Evolutionary conservation across 352 stramenopile species (phyloP), one percentile per base, ranked within the genome.

Genomic region (Aphanomyces cochlioides): DNA sequence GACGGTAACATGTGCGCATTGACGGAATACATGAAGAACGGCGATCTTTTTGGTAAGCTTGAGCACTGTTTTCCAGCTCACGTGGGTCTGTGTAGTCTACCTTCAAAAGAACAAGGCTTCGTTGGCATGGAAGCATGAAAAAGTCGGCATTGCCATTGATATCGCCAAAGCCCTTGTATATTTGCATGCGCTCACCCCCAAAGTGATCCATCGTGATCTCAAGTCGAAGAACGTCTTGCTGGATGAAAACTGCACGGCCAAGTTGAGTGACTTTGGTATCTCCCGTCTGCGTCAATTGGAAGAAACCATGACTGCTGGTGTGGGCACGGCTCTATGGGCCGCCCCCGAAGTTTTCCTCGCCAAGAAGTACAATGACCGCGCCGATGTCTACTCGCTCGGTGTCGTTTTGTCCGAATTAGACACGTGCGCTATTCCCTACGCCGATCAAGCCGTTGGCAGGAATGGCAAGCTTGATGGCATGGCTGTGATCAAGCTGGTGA

Each of bases 1-100:
- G 28, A 39, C 54, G 21, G 21, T 37, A 61, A 61, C 54, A 61
- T 54, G 36, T 73, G 84, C 45, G 83, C 80, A 7, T 72, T 94
- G 19, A 81, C 89, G 28, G 86, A 94, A 75, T 94, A 90, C 76
- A 91, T 94, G 84, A 84, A 92, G 37, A 74, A 96, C 92, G 53
- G 87, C 92, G 67, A 98, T 97, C 63, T 89, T 84, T 78, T 98
- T 97, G 75, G 97, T 97, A 77, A 90, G 77, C 74, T 99, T 96
- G 96, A 90, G 79, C 96, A 81, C 99, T 96, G 78, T 98, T 97
- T 77, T 94, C 94, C n/a, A 95, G 78, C 61, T 85, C 88, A 40
- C 94, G 73, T 73, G 95, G 95, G 93, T 93, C 79, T 96, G 95
- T 69, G 93, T 91, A 75, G 54, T 96, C 86, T 10, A 79, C 86